These are phyloP conservation scores for Gossypium schwendimanii DNA, from an alignment of 441 rosid genomes.

Conservation along the genomic window DNA sequence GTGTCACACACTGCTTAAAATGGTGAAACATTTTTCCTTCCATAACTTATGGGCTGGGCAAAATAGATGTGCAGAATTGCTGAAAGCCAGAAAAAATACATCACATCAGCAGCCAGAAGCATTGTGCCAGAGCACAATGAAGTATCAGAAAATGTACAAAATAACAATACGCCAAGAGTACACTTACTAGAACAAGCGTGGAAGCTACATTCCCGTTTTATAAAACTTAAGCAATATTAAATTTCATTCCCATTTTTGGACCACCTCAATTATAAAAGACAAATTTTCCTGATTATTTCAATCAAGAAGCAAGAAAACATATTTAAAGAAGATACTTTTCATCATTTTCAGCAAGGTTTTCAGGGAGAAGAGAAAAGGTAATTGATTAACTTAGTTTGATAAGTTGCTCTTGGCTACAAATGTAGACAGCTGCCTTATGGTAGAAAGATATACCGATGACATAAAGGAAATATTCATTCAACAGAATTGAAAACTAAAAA, in stretches of 20 bases:
- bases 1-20: neutral
- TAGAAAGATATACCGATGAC: neutral
- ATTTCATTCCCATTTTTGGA: neutral
- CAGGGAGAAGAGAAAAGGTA: neutral
- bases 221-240: neutral
- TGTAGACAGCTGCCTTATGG: neutral
- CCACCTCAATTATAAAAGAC: neutral
- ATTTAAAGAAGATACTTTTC: neutral
- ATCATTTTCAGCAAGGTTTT: neutral
- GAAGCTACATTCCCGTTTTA: neutral
- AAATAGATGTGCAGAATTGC: neutral
- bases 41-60: neutral
- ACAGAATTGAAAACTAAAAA: neutral
- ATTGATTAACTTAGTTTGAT: neutral
- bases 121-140: neutral
- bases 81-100: slow-evolving; percentile 2
- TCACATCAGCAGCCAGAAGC: neutral
- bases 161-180: neutral
- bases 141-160: neutral
- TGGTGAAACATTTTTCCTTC: neutral
- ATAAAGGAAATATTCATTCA: neutral
- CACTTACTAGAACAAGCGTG: neutral
- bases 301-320: neutral
- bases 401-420: neutral
- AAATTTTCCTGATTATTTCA: neutral